Base-by-base conservation (phyloP, 148 eudicot genomes). In the Spergularia bocconei region DNA sequence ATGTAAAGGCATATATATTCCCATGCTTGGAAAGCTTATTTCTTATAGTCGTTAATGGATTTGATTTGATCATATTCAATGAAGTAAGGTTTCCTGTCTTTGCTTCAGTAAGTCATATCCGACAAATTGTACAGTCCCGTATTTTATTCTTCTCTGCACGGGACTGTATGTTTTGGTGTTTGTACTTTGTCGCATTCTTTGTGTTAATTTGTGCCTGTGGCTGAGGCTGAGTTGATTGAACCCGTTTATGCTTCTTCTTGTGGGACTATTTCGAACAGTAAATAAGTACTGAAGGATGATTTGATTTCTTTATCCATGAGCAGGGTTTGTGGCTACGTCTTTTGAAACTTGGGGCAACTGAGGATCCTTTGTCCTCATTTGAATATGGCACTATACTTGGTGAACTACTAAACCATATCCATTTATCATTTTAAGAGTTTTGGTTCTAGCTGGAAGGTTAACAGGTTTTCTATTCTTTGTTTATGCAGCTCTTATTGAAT, bases 331-430 rank as follows among this genome's bases (percentile, higher is more conserved):
- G 99, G 99, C 81, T 92, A 77, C 94, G 99, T 25, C 96, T 95
- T 78, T 79, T 95, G 87, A 95, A 92, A 77, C 79, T 95, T 75
- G 99, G 97, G 79, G 62, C 96, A 73, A 91, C 94, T 73, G 99
- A 95, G 69, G 99, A 95, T 87, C 99, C 99, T 64, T 88, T 95
- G 79, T 92, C 97, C 66, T 95, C 99, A 21, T 95, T 95, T 84
- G 99, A 95, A 86, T 92, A 95, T 79, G 99, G 99, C 78, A 95
- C 99, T 64, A 95, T 95, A 21, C 85, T 95, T 72, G 98, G 98
- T 94, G 86, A 60, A 76, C 67, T 71, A 81, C 63, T 57, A 9
- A 54, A 11, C 60, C 66, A 51, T 52, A 41, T 67, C 63, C 70
- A 50, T 70, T 63, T 67, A 17, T 53, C 16, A 13, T 21, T 60